A percentile compares a stretch with the other conserved stretches of the same genome.
Evolutionary conservation across 169 alveolate species (phyloP).

Genomic region (Plasmodium inui): DNA sequence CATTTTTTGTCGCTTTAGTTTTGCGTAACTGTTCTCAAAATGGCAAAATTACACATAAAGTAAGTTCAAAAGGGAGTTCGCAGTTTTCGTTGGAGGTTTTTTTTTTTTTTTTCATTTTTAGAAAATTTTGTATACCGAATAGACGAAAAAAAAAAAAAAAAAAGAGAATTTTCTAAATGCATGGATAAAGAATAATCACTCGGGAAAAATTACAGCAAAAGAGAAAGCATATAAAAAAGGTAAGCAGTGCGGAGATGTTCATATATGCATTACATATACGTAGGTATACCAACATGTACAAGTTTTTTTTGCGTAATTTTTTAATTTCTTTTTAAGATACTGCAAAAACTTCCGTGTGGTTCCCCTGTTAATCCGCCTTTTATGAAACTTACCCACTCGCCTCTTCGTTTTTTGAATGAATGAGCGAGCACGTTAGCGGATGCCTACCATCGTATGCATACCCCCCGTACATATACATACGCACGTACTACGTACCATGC

Average conservation of each 20-base stretch:
- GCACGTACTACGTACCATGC: not conserved
- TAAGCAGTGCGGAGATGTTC: not conserved
- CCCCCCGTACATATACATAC: not conserved
- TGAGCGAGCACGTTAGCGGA: not conserved
- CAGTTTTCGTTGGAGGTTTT: not conserved
- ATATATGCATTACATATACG: not conserved
- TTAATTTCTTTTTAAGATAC: not conserved
- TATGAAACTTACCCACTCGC: not conserved
- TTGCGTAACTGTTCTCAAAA: not conserved
- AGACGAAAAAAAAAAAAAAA: conserved; percentile 37
- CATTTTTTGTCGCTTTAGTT: not conserved
- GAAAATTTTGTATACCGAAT: not conserved
- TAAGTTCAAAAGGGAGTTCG: not conserved
- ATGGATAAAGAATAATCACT: not conserved
- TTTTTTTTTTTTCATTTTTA: not conserved
- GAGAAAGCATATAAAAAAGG: not conserved
- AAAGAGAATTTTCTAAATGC: not conserved
- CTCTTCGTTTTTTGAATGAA: not conserved
- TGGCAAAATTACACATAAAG: not conserved
- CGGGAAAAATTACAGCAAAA: not conserved
- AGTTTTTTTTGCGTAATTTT: not conserved
- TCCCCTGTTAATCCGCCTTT: not conserved
- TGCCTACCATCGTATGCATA: not conserved
- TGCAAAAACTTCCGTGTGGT: not conserved
- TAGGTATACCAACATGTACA: not conserved